Base-by-base conservation (phyloP, 768 basidiomycete species). In the Xerocomellus intermedius region DNA sequence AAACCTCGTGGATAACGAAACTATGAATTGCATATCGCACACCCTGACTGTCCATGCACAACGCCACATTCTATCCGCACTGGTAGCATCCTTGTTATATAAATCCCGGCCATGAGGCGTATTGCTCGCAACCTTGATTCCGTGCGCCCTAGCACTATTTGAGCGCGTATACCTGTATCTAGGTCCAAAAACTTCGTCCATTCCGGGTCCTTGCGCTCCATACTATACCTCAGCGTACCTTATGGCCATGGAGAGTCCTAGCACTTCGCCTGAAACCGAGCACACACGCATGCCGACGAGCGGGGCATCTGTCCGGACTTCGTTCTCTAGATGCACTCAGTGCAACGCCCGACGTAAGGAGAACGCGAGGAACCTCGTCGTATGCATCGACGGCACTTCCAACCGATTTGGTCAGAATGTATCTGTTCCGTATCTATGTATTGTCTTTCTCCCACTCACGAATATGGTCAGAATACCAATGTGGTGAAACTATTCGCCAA, bases 401-500 rank as follows among this genome's bases (percentile, higher is more conserved):
- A 65, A 66, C 45, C 55, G 50, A 19, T 64, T 66, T 19, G 65
- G 65, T 8, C 51, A 54, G 9, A 66, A 64, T 32, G 65, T 64
- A 38, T 36, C 14, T 36, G 8, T 30, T 28, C 26, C 7, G 1
- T n/a, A 16, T 22, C 17, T 26, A 37, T 43, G 7, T 10, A 2
- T 4, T 3, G 4, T 16, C 26, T 22, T 42, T 43, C n/a, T 24
- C 9, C 37, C 14, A 39, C 54, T 66, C 13, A 66, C 35, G 10
- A 26, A 13, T 13, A n/a, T 30, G 22, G 19, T 12, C 52, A 77
- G 75, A 74, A 73, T 38, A 73, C 72, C 50, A 72, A 75, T 33
- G 63, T 76, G n/a, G 61, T 75, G n/a, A 71, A 74, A 48, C 47
- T 75, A 2, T 74, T 74, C 42, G 59, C 58, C 35, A 64, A 61